phyloP scores from a whole-genome alignment of 148 eudicot species.

The Pouteria glomerata region DNA sequence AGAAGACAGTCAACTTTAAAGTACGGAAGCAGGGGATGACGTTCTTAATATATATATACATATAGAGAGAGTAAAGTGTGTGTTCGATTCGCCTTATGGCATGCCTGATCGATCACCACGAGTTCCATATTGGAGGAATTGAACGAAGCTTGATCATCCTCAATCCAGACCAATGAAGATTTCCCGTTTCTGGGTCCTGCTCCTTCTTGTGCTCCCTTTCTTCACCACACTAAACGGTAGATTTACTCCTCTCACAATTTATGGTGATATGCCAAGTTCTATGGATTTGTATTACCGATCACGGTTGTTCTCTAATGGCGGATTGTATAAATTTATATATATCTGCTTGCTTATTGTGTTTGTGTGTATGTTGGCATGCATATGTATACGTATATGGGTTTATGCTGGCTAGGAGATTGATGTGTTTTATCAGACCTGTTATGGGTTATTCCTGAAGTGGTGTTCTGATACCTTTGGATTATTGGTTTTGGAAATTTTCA shows the following conservation, averaged over 20 bases:
- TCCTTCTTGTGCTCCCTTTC: not conserved
- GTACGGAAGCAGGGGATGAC: not conserved
- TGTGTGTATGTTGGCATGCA: no score
- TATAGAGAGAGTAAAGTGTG: not conserved
- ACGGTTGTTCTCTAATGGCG: no score
- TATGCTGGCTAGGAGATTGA: not conserved
- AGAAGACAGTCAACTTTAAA: no score
- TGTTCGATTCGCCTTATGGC: slow-evolving; percentile 12
- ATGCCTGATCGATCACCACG: not conserved
- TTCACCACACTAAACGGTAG: slow-evolving; percentile 16
- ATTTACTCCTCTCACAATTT: not conserved
- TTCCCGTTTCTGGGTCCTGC: not conserved
- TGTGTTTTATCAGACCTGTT: not conserved
- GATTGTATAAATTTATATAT: no score
- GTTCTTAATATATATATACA: not conserved
- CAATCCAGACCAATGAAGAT: slow-evolving; percentile 9
- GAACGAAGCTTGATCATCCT: not conserved
- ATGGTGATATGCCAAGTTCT: not conserved
- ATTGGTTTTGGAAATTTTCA: not conserved
- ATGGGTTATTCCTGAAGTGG: not conserved
- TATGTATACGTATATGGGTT: not conserved
- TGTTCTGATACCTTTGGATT: no score
- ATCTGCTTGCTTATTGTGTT: no score
- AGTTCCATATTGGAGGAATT: not conserved
- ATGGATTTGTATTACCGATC: no score